Base-by-base conservation (phyloP, 2,329 filamentous ascomycete species). In the Cercospora zeina region DNA sequence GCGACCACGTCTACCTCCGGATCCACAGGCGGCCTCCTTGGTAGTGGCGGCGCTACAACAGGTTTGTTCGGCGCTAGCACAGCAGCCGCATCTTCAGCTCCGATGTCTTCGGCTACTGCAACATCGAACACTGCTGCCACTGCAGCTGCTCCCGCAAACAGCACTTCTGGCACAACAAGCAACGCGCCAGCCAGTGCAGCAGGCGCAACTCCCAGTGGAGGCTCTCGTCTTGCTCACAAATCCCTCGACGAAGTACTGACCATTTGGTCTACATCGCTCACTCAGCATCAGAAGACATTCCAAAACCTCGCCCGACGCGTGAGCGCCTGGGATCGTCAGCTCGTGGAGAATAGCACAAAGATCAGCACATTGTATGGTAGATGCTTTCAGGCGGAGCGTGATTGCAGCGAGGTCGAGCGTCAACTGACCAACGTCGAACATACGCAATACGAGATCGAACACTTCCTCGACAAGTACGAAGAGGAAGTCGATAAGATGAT, bases 161-260 rank as follows among this genome's bases (percentile, higher is more conserved):
- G 45, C 9, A 37, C 51, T 30, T 37, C 51, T 37, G 49, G 49
- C 49, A 62, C 42, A 8, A 50, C 55, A 34, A 65, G 39, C 37
- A 54, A 50, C 14, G 47, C 47, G 3, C 30, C 60, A 36, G 36
- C 56, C 10, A 66, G 64, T 34, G 96, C 90, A 3, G 82, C 86
- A 34, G 93, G 93, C 0, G 91, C 93, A 1, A 81, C 88, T 2
- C 93, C 95, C 14, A 88, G 92, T 61, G 79, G 82, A 1, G 87
- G 96, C 71, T 95, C 93, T 3, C 89, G 95, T 30, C 82, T 99
- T 37, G 96, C 96, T 81, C 96, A 97, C 77, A 97, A 96, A 80
- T 96, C 93, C 0, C 97, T 99, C 90, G 95, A 99, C 73, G 95
- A 99, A 75, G 97, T 99, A 67, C 92, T 99, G 68, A 97, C 91